These are phyloP conservation scores for Trametes villosa DNA, from an alignment of 768 basidiomycete species.

Conservation along the genomic window DNA sequence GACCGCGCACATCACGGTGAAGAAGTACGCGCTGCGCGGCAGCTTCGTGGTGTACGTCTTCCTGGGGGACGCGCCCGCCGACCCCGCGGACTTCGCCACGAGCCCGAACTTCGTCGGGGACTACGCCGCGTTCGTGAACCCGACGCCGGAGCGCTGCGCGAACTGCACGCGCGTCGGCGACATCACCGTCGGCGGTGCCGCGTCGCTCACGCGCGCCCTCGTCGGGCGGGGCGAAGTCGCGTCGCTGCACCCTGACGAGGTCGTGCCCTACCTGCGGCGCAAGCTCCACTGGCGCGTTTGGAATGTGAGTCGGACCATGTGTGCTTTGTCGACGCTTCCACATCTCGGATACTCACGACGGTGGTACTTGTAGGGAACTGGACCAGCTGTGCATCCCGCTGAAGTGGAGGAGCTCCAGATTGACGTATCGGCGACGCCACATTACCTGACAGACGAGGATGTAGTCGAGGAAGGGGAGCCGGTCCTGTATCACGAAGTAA, in stretches of 20 bases:
- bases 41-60: conserved; percentile 51
- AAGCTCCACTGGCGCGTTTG: conserved; percentile 19
- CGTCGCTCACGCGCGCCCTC: conserved; percentile 21
- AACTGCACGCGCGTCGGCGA: conserved; percentile 38
- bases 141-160: conserved; percentile 37
- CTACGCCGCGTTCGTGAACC: conserved; percentile 47
- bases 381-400: background rate
- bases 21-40: conserved; percentile 46
- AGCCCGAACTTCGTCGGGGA: conserved; percentile 41
- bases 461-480: background rate
- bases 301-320: conserved; percentile 4
- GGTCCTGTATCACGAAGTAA: background rate
- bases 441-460: background rate
- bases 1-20: conserved; percentile 44
- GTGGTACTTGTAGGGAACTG: background rate
- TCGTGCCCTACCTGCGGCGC: conserved; percentile 15
- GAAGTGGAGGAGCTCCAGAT: background rate
- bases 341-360: background rate
- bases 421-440: background rate
- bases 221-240: background rate
- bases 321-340: background rate
- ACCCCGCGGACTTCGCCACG: conserved; percentile 28
- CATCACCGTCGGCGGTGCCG: background rate
- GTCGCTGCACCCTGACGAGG: conserved; percentile 15
- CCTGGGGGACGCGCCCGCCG: conserved; percentile 46